Evolutionary conservation across 345 rosid species (phyloP), one percentile per base, ranked within the genome.

Genomic region (Salix udensis): DNA sequence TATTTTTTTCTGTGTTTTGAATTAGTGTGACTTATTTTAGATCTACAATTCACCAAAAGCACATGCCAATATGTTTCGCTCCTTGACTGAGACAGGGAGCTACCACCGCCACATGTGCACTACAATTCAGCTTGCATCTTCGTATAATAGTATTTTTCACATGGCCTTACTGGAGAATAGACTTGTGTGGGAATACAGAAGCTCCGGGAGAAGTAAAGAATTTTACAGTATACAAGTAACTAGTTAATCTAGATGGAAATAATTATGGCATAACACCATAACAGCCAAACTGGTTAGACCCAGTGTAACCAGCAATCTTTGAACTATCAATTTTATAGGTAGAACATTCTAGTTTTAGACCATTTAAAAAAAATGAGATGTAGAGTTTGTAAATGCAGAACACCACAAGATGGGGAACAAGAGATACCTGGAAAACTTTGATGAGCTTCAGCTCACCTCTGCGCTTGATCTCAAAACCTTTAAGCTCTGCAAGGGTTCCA

Each of bases 381-480:
- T 9, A 42, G 23, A 28, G 37, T 5, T 26, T 30, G 18, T 31
- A 65, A 12, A 21, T 65, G 16, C 26, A 48, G 1, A 21, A 48
- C 23, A 24, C 24, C 15, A 70, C 52, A 10, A 37, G 42, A 42
- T 4, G 50, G 28, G 52, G 18, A 50, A 67, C 36, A 74, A 65
- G 18, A 52, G 61, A 62, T 89, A 94, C 97, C 98, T 94, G 98
- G 81, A 95, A 95, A 78, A 91, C 94, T 88, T 95, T 95, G 79
- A 95, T 95, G 85, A 95, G 96, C 86, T 95, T 95, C 77, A 95
- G 93, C 89, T 95, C 98, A 79, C 98, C 98, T 86, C 98, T 88
- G 34, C 98, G 97, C 87, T 95, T 95, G 84, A 95, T 91, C 89
- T 95, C 98, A 89, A 95, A 95, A 80, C 98, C 98, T 87, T 95